Evolutionary conservation across 2,329 filamentous ascomycete genomes (phyloP).

Genomic region (Orbilia oligospora): DNA sequence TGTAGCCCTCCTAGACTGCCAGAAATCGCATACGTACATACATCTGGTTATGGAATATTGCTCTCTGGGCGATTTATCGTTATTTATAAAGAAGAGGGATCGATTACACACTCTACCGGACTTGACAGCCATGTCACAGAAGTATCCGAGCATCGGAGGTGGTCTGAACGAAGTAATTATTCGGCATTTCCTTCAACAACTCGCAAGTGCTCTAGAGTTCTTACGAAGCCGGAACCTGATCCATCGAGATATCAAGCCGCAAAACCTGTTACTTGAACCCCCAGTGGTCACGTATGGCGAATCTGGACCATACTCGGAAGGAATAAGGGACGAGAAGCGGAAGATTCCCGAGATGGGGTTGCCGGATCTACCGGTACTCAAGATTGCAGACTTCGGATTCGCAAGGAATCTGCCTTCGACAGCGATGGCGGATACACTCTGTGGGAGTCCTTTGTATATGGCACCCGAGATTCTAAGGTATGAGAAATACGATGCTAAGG

Average conservation of each 20-base stretch:
- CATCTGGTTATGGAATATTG: conserved; percentile 99
- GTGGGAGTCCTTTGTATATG: conserved; percentile 98
- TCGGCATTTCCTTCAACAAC: conserved; percentile 94
- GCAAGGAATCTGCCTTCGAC: conserved; percentile 91
- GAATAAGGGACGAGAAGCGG: conserved; percentile 75
- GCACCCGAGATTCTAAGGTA: conserved; percentile 97
- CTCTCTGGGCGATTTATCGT: conserved; percentile 90
- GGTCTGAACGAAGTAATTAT: conserved; percentile 98
- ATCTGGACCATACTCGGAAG: conserved; percentile 75
- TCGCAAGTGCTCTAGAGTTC: conserved; percentile 91
- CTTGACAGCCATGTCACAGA: conserved; percentile 89
- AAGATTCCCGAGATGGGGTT: conserved; percentile 82
- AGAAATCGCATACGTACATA: conserved; percentile 88
- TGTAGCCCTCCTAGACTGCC: conserved; percentile 93
- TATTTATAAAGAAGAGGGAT: conserved; percentile 95
- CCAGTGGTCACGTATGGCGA: conserved; percentile 70
- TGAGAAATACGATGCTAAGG: conserved; percentile 96
- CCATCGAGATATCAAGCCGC: conserved; percentile 96
- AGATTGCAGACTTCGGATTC: conserved; percentile 99
- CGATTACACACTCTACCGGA: conserved; percentile 82
- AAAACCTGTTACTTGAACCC: conserved; percentile 92
- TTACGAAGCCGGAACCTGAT: conserved; percentile 87
- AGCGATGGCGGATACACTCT: conserved; percentile 93
- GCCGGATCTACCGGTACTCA: conserved; percentile 90
- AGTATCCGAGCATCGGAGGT: conserved; percentile 88